Base-by-base conservation (phyloP, 2,329 filamentous ascomycete species). In the Aspergillus sojae region DNA sequence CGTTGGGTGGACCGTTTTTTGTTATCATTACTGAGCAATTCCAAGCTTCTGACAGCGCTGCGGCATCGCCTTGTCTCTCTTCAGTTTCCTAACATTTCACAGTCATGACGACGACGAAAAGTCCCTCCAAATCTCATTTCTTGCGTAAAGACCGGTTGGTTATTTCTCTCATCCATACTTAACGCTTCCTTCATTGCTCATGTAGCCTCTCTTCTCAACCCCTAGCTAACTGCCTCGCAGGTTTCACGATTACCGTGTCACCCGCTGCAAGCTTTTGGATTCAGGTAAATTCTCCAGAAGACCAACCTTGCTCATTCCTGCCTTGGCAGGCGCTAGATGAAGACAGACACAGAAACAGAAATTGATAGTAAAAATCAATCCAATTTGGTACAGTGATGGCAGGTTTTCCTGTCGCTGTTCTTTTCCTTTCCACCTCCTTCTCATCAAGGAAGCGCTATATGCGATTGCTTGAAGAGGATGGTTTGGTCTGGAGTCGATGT, bases 381-480 rank as follows among this genome's bases (percentile, higher is more conserved):
- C 52, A 68, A 68, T 63, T 48, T 66, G 65, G 61, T 57, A 63
- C 59, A 62, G 64, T 61, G 56, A 50, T 60, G 62, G 21, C 59
- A 63, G 65, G 57, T 57, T 45, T 28, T 54, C 45, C 50, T 56
- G 53, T 66, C 64, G 54, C 61, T 60, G 39, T 53, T 62, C 61
- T 61, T 55, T 58, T 63, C 60, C 60, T 62, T 70, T 65, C 64
- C 68, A 67, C 66, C 61, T 70, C 72, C 70, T 77, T 77, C 77
- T 78, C 77, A 78, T 65, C 71, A 73, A 74, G 70, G 63, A 65
- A 65, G 65, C 72, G 73, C 75, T 78, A 77, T 59, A 77, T 65
- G 76, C 72, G 72, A 61, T 64, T 75, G 68, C 67, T 77, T 76
- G 72, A 74, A 77, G 76, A 78, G 76, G 76, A 76, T 61, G 58